Base-by-base conservation (phyloP, 2,329 filamentous ascomycete genomes). In the Neopestalotiopsis clavispora region DNA sequence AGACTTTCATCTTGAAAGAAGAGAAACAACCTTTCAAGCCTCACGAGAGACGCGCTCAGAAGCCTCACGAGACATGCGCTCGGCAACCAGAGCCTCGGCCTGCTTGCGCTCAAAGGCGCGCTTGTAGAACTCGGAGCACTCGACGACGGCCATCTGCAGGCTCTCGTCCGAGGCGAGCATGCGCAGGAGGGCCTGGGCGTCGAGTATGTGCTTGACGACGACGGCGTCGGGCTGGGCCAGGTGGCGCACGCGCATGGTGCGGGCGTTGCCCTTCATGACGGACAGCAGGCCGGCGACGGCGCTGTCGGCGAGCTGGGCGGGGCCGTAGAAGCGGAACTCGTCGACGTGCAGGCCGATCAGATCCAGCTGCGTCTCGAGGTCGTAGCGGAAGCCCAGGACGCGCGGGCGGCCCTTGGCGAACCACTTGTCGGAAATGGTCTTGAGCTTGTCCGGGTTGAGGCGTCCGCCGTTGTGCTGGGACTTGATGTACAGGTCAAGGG, bases 281-380 rank as follows among this genome's bases (percentile, higher is more conserved):
- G 86, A 81, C 6, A 90, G 76, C 6, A 89, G 78, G 1, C 83
- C 85, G 7, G 77, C 73, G 56, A 89, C 82, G 69, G 85, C 82
- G 2, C 80, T 73, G 0, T 78, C 75, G 62, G 83, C 80, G 32
- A 80, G 79, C 67, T 86, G 82, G 10, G 80, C 78, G 2, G 81
- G 81, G 40, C 86, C 86, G 72, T 86, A 85, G 77, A 90, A 90
- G 42, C 82, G 83, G 73, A 90, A 90, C 28, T 85, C 82, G 10
- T 84, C 76, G 34, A 83, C 75, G 71, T 90, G 87, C 9, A 85
- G 74, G 17, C 76, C 74, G 28, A 89, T 76, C 12, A 90, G 82
- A 12, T 88, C 85, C n/a, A 90, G 74, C 77, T 90, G 88, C 0
- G 87, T 89, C 78, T 89, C 87, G 2, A 89, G 76, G 69, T 90